Conservation (phyloP, 2,329 filamentous ascomycete species). For the Aspergillus sp. region DNA sequence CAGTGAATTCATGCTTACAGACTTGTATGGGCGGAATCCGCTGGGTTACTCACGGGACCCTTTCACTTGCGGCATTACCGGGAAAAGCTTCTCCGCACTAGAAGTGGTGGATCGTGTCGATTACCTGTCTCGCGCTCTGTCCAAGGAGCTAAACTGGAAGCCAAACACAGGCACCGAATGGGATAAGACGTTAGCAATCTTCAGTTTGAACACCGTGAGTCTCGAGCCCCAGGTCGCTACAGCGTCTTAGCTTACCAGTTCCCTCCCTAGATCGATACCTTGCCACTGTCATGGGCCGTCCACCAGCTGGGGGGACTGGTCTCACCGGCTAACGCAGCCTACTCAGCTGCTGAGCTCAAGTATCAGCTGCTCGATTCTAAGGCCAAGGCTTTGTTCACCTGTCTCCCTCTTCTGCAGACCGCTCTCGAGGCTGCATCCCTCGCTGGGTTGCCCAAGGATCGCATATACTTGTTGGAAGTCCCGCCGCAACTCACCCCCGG, state of each 20-base stretch:
- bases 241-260: not conserved
- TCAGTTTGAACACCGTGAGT: constrained; percentile 76
- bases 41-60: constrained; percentile 66
- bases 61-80: constrained; percentile 75
- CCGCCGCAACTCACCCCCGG: constrained; percentile 57
- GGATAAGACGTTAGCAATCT: constrained; percentile 77
- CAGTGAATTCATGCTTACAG: constrained; percentile 74
- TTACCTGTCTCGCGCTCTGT: constrained; percentile 66
- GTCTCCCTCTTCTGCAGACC: constrained; percentile 64
- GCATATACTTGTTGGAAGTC: constrained; percentile 70
- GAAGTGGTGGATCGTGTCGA: constrained; percentile 69
- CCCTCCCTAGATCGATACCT: constrained; percentile 66
- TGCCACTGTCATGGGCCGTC: constrained; percentile 71
- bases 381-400: constrained; percentile 72
- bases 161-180: constrained; percentile 73
- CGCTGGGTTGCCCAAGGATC: constrained; percentile 63
- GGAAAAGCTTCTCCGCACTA: constrained; percentile 63
- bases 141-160: constrained; percentile 70
- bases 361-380: constrained; percentile 71
- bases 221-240: not conserved
- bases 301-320: constrained; percentile 74
- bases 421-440: constrained; percentile 66
- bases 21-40: constrained; percentile 67
- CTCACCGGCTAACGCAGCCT: constrained; percentile 74
- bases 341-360: constrained; percentile 68